Conservation (phyloP, 306 rosid species). For the Myrica gale region DNA sequence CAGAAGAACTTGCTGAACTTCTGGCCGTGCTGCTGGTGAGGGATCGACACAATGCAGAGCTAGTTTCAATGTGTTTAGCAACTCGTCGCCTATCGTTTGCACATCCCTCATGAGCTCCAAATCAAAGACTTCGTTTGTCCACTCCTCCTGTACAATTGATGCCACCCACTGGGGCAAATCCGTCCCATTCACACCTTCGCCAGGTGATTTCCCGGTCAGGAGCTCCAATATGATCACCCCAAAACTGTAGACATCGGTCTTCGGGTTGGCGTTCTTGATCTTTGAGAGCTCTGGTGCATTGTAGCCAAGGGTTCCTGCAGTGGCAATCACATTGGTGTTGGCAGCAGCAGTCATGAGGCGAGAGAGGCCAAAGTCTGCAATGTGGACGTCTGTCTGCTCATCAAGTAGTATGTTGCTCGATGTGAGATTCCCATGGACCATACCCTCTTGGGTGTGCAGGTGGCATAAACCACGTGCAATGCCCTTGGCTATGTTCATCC, state of each 20-base stretch:
- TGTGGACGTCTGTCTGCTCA: constrained; percentile 61
- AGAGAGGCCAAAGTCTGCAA: constrained; percentile 80
- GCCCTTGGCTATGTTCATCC: constrained; percentile 75
- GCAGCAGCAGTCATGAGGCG: constrained; percentile 80
- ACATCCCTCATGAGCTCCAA: constrained; percentile 81
- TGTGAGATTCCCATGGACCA: constrained; percentile 74
- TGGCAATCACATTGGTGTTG: constrained; percentile 70
- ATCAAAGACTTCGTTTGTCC: constrained; percentile 90
- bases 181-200: constrained; percentile 72
- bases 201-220: constrained; percentile 76
- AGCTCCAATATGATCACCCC: constrained; percentile 86
- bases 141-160: constrained; percentile 79
- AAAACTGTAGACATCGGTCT: constrained; percentile 69
- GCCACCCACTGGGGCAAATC: constrained; percentile 96
- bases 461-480: constrained; percentile 53
- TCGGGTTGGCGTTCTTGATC: constrained; percentile 54
- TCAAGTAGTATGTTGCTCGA: constrained; percentile 71
- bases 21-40: constrained; percentile 74
- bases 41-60: constrained; percentile 92
- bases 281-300: constrained; percentile 85
- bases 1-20: constrained; percentile 69
- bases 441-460: constrained; percentile 61
- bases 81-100: constrained; percentile 57
- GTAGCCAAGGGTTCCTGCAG: constrained; percentile 84
- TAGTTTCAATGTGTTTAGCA: constrained; percentile 76